phyloP scores from a whole-genome alignment of 441 rosid species.

The Adansonia gregorii region DNA sequence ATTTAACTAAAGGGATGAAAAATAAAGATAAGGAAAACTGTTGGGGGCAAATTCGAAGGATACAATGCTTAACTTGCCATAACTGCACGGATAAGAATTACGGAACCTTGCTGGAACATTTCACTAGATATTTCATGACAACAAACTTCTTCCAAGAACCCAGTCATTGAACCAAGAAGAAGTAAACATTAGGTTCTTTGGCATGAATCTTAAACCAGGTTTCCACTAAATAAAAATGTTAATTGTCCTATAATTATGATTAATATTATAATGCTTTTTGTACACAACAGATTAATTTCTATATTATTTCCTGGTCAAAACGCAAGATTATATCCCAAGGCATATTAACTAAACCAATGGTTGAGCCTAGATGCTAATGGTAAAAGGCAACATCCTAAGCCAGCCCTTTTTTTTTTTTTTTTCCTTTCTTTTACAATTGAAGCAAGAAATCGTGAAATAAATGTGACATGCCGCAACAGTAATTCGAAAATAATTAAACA shows the following conservation, averaged over 20 bases:
- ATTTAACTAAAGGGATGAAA: slow-evolving; percentile 9
- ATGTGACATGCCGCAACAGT: slow-evolving; percentile 1
- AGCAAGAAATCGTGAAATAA: neutral
- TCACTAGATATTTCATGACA: neutral
- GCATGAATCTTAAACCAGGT: neutral
- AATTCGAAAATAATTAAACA: neutral
- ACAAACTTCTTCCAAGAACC: neutral
- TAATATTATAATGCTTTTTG: neutral
- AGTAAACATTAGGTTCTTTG: slow-evolving; percentile 18
- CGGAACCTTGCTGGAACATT: neutral
- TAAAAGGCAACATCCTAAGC: slow-evolving; percentile 1
- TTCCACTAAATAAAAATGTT: slow-evolving; percentile 4
- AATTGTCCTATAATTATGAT: slow-evolving; percentile 16
- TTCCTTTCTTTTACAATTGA: neutral
- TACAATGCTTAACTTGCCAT: neutral
- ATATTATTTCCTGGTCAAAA: neutral
- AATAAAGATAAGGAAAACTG: slow-evolving; percentile 10
- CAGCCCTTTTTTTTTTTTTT: neutral
- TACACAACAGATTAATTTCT: neutral
- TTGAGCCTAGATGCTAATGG: neutral
- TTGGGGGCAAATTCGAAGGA: neutral
- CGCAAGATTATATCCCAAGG: slow-evolving; percentile 1
- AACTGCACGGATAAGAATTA: slow-evolving; percentile 7
- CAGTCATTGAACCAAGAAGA: slow-evolving; percentile 16
- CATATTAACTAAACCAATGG: neutral